phyloP scores from a whole-genome alignment of 768 basidiomycete species.

The Lentinula sp. region DNA sequence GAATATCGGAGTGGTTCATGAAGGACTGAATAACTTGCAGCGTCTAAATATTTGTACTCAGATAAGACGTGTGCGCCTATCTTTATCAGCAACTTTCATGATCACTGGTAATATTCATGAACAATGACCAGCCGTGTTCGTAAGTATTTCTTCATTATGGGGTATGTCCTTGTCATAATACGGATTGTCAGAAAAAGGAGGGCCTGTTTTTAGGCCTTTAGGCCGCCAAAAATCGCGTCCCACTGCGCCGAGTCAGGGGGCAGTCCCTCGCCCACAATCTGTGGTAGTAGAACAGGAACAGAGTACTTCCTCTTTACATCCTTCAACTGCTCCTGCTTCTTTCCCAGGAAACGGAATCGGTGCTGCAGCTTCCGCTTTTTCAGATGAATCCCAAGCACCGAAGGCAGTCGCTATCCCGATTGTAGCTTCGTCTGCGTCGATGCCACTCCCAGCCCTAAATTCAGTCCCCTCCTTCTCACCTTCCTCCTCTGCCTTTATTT shows the following conservation, averaged over 20 bases:
- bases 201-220: slow-evolving; percentile 64
- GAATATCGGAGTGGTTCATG: slow-evolving; percentile 18
- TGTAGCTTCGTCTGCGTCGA: background rate
- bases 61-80: slow-evolving; percentile 1
- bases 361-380: background rate
- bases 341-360: background rate
- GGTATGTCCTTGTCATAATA: slow-evolving; percentile 2
- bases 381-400: background rate
- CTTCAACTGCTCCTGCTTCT: background rate
- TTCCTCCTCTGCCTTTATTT: background rate
- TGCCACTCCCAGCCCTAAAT: background rate
- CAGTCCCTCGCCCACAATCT: background rate
- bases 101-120: background rate
- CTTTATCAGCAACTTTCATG: slow-evolving; percentile 7
- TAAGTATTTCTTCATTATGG: slow-evolving; percentile 33
- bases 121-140: slow-evolving; percentile 55
- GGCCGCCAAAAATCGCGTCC: slow-evolving; percentile 47
- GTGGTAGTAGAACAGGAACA: background rate
- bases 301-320: background rate
- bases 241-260: slow-evolving; percentile 14
- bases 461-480: background rate
- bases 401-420: background rate
- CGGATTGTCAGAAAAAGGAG: slow-evolving; percentile 56
- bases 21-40: background rate
- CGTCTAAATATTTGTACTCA: background rate